Percentiles rank a stretch among this genome's conserved stretches.
phyloP scores from a whole-genome alignment of 2,329 filamentous ascomycete genomes.

The Zalaria sp. region DNA sequence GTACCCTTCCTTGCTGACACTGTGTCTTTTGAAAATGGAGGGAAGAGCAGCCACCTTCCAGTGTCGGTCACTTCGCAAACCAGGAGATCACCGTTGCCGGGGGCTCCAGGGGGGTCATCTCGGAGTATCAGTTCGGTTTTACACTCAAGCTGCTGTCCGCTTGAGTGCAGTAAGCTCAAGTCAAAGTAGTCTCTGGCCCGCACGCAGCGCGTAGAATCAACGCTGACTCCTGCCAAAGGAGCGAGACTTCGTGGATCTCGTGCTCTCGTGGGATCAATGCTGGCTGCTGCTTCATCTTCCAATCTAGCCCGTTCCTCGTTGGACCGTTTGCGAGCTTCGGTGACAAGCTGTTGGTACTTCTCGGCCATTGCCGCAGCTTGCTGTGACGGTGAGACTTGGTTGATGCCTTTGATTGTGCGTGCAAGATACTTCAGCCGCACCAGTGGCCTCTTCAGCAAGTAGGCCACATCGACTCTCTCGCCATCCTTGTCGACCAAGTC shows the following conservation, averaged over 20 bases:
- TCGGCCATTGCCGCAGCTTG: slow-evolving; percentile 45
- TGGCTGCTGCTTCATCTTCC: slow-evolving; percentile 74
- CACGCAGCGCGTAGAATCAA: slow-evolving; percentile 70
- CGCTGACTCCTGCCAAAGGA: slow-evolving; percentile 52
- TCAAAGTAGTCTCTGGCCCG: slow-evolving; percentile 82
- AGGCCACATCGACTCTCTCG: slow-evolving; percentile 86
- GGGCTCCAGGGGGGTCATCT: slow-evolving; percentile 57
- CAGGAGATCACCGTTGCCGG: slow-evolving; percentile 68
- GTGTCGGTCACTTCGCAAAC: slow-evolving; percentile 76
- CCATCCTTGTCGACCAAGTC: slow-evolving; percentile 58
- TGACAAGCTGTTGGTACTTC: slow-evolving; percentile 59
- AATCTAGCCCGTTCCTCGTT: slow-evolving; percentile 60
- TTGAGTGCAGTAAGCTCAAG: slow-evolving; percentile 74
- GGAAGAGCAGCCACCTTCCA: slow-evolving; percentile 75
- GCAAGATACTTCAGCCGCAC: slow-evolving; percentile 77
- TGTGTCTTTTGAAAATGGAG: slow-evolving; percentile 60
- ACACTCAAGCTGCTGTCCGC: slow-evolving; percentile 77
- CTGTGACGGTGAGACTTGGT: slow-evolving; percentile 39
- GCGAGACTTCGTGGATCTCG: slow-evolving; percentile 67
- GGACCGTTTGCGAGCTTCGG: slow-evolving; percentile 58
- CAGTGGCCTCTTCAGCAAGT: slow-evolving; percentile 77
- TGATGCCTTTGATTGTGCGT: slow-evolving; percentile 63
- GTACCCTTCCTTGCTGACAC: slow-evolving; percentile 73
- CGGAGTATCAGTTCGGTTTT: slow-evolving; percentile 76
- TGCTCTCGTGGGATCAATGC: slow-evolving; percentile 66